These are phyloP conservation scores for Musa schizocarpa DNA, from an alignment of 176 grass and related monocot genomes.

Conservation along the genomic window DNA sequence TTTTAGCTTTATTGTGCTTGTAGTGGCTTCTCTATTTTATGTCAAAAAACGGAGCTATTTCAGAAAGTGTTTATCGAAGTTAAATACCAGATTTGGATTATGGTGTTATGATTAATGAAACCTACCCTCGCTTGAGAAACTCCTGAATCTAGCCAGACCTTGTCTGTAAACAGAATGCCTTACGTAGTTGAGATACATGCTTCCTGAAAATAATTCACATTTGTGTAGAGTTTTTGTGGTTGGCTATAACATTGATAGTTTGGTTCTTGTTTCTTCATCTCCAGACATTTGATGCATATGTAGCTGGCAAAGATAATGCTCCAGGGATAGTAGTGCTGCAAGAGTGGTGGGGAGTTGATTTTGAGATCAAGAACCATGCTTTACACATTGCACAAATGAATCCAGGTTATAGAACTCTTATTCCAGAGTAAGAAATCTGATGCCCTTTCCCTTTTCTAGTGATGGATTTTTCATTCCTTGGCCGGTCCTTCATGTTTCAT, in stretches of 20 bases:
- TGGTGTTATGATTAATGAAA: too few species aligned
- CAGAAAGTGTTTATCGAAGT: too few species aligned
- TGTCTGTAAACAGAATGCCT: too few species aligned
- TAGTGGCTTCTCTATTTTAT: too few species aligned
- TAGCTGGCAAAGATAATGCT: constrained; percentile 90
- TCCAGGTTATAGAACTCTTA: constrained; percentile 85
- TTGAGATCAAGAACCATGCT: constrained; percentile 93
- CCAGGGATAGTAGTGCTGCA: constrained; percentile 92
- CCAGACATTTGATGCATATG: constrained; percentile 83
- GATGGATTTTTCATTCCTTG: not conserved
- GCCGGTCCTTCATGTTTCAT: not conserved
- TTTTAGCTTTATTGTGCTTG: too few species aligned
- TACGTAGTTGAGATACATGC: not conserved
- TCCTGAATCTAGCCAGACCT: too few species aligned
- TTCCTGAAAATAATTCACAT: not conserved
- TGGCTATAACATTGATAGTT: not conserved
- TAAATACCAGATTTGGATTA: too few species aligned
- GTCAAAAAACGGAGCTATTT: too few species aligned
- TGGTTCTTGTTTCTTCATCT: not conserved
- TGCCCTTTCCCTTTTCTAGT: not conserved
- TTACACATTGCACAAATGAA: constrained; percentile 70
- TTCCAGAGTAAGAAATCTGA: constrained; percentile 60
- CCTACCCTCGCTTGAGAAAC: too few species aligned
- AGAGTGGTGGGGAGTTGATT: constrained; percentile 98
- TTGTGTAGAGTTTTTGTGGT: not conserved